These are phyloP conservation scores for Dryas alaskensis DNA, from an alignment of 306 rosid species.

Conservation along the genomic window DNA sequence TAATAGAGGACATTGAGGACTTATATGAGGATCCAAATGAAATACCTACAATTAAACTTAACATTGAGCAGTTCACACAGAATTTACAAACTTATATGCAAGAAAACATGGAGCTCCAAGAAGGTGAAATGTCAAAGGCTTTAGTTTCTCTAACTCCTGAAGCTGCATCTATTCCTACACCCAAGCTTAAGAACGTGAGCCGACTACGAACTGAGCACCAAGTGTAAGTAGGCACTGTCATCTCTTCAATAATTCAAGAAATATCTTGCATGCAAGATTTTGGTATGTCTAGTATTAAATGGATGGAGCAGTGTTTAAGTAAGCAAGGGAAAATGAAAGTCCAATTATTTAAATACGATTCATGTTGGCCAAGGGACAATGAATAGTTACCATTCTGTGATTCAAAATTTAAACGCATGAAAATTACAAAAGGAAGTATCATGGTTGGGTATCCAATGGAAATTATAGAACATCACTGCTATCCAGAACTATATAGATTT, in stretches of 20 bases:
- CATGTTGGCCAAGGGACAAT: no score
- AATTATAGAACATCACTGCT: not conserved
- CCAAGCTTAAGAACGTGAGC: constrained; percentile 87
- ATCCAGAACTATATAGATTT: not conserved
- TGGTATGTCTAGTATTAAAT: constrained; percentile 1
- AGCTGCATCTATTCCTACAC: constrained; percentile 77
- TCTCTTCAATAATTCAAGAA: constrained; percentile 26
- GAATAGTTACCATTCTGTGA: no score
- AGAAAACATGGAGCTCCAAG: constrained; percentile 84
- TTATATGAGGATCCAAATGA: constrained; percentile 58
- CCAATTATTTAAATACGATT: no score
- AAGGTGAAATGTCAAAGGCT: constrained; percentile 84
- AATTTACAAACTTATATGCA: constrained; percentile 84
- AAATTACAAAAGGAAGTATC: no score
- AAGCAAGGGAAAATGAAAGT: not conserved
- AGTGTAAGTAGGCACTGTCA: constrained; percentile 65
- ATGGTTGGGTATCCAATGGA: not conserved
- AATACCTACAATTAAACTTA: constrained; percentile 82
- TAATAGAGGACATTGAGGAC: constrained; percentile 70
- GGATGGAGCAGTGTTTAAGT: not conserved
- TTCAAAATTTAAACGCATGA: no score
- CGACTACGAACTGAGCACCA: constrained; percentile 90
- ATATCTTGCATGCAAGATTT: constrained; percentile 2
- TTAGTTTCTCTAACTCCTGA: constrained; percentile 71
- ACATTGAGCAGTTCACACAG: constrained; percentile 76